phyloP scores from a whole-genome alignment of 805 yeast species.

The Hanseniaspora vineae region DNA sequence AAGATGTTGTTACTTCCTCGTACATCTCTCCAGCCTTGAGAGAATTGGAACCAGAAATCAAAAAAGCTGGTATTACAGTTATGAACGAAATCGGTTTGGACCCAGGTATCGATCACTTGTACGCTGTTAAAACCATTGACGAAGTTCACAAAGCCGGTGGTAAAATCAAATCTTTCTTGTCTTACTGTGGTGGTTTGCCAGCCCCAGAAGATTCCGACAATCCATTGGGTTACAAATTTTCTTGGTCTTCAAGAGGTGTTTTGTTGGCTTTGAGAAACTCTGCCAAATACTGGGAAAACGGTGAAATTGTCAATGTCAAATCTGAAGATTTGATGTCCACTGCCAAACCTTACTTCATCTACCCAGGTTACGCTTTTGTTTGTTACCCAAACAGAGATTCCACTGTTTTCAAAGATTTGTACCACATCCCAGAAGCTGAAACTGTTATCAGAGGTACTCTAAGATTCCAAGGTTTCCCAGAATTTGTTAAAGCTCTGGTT shows the following conservation, averaged over 20 bases:
- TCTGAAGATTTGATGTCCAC: conserved; percentile 91
- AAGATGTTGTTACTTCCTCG: conserved; percentile 90
- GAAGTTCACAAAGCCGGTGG: conserved; percentile 90
- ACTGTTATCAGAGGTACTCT: conserved; percentile 94
- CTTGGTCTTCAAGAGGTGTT: conserved; percentile 99
- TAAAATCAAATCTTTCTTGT: conserved; percentile 83
- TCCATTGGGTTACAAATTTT: conserved; percentile 97
- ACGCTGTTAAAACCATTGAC: conserved; percentile 95
- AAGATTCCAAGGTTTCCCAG: conserved; percentile 98
- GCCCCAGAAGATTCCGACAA: conserved; percentile 97
- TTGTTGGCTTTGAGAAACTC: conserved; percentile 87
- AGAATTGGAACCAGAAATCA: conserved; percentile 75
- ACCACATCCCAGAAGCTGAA: conserved; percentile 93
- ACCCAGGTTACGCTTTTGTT: conserved; percentile 91
- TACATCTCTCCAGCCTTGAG: conserved; percentile 86
- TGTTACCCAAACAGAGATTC: conserved; percentile 98
- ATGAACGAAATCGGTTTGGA: conserved; percentile 98
- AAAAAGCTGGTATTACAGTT: conserved; percentile 90
- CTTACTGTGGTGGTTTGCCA: conserved; percentile 98
- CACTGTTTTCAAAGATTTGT: conserved; percentile 81
- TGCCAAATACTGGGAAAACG: conserved; percentile 82
- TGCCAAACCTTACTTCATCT: conserved; percentile 89
- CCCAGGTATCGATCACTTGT: conserved; percentile 97
- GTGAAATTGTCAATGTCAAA: conserved; percentile 62
- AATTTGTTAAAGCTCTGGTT: conserved; percentile 87